Conservation (phyloP, 805 yeast species). For the Sungouiella thailandica region DNA sequence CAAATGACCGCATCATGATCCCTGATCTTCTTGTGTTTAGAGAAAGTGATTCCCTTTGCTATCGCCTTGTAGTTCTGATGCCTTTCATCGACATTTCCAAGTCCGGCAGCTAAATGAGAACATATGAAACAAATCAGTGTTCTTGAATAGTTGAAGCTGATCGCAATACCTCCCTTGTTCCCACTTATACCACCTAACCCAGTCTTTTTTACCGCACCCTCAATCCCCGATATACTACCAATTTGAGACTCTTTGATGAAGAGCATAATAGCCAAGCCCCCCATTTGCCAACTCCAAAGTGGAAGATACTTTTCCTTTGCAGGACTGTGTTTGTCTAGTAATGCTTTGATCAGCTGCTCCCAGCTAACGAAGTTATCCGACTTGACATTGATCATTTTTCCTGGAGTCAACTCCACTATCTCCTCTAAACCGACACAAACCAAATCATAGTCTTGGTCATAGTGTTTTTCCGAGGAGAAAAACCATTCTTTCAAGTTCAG, state of each 20-base stretch:
- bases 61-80: slow-evolving; percentile 83
- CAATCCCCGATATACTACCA: slow-evolving; percentile 53
- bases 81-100: slow-evolving; percentile 73
- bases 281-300: slow-evolving; percentile 75
- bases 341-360: slow-evolving; percentile 57
- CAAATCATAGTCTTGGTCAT: slow-evolving; percentile 52
- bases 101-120: slow-evolving; percentile 93
- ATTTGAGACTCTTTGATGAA: slow-evolving; percentile 55
- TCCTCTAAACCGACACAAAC: slow-evolving; percentile 87
- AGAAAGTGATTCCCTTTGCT: slow-evolving; percentile 60
- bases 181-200: slow-evolving; percentile 91
- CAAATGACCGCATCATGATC: slow-evolving; percentile 84
- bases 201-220: slow-evolving; percentile 76
- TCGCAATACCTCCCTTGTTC: slow-evolving; percentile 75
- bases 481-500: slow-evolving; percentile 42
- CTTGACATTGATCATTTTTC: slow-evolving; percentile 79
- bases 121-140: slow-evolving; percentile 74
- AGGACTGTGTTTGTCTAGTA: slow-evolving; percentile 34
- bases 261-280: slow-evolving; percentile 73
- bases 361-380: slow-evolving; percentile 53
- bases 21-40: slow-evolving; percentile 47
- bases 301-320: slow-evolving; percentile 44
- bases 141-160: slow-evolving; percentile 59
- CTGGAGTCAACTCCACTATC: slow-evolving; percentile 74
- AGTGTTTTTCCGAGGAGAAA: slow-evolving; percentile 34